Conservation (phyloP, 345 rosid genomes). For the Conringia planisiliqua region DNA sequence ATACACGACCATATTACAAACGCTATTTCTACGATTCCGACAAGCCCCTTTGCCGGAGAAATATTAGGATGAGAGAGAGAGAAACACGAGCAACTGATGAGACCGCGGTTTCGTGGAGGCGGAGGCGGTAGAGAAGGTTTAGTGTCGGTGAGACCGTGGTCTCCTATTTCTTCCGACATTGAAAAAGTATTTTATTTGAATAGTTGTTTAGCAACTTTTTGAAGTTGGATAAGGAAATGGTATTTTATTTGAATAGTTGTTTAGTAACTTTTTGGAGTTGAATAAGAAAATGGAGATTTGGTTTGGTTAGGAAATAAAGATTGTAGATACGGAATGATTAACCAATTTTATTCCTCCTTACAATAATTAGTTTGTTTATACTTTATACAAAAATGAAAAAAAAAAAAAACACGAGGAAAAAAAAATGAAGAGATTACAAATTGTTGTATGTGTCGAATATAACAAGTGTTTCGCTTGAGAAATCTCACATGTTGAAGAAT, state of each 20-base stretch:
- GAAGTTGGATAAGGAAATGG: background rate
- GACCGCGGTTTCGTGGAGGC: constrained; percentile 11
- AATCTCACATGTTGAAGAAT: background rate
- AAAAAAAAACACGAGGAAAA: too few species aligned
- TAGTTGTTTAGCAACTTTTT: background rate
- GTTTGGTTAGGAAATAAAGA: constrained; percentile 7
- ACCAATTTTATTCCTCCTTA: constrained; percentile 25
- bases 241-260: background rate
- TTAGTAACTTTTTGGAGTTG: background rate
- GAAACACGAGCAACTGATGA: constrained; percentile 56
- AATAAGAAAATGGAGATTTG: background rate
- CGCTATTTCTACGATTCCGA: constrained; percentile 47
- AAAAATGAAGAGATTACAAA: background rate
- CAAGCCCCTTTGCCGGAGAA: constrained; percentile 63
- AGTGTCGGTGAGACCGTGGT: background rate
- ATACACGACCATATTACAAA: constrained; percentile 50
- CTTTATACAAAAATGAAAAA: background rate
- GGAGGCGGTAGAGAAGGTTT: constrained; percentile 12
- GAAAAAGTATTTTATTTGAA: background rate
- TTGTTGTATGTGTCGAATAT: background rate
- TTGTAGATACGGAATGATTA: constrained; percentile 22
- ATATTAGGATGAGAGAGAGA: constrained; percentile 42
- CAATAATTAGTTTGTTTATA: background rate
- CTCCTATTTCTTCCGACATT: constrained; percentile 21
- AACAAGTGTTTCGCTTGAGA: constrained; percentile 3